These are phyloP conservation scores for Neonectria magnoliae DNA, from an alignment of 2,329 filamentous ascomycete species.

Conservation along the genomic window DNA sequence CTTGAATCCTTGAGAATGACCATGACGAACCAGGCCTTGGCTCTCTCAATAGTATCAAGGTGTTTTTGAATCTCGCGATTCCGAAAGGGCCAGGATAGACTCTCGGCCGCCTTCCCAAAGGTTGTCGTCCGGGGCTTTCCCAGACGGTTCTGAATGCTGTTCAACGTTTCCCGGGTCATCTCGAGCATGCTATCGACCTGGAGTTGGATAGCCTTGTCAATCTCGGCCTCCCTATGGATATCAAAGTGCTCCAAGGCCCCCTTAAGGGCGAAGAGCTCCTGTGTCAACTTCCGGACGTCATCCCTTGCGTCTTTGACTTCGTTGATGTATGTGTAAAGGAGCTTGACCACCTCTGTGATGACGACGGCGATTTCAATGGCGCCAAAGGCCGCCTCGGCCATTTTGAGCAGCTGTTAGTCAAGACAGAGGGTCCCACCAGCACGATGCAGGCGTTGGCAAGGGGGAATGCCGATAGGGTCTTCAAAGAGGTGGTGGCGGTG, in stretches of 20 bases:
- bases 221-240: slow-evolving; percentile 3
- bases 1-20: slow-evolving; percentile 35
- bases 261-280: slow-evolving; percentile 40
- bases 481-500: too few species aligned
- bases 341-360: slow-evolving; percentile 31
- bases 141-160: slow-evolving; percentile 29
- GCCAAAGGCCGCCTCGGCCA: slow-evolving; percentile 32
- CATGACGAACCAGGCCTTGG: slow-evolving; percentile 43
- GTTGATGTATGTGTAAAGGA: slow-evolving; percentile 31
- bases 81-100: slow-evolving; percentile 35
- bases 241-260: slow-evolving; percentile 36
- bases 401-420: neutral
- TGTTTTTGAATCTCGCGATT: slow-evolving; percentile 33
- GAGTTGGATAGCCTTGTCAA: neutral
- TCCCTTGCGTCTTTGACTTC: slow-evolving; percentile 36
- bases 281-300: slow-evolving; percentile 36
- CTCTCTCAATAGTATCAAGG: slow-evolving; percentile 33
- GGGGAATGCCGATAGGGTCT: too few species aligned
- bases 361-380: slow-evolving; percentile 32
- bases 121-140: slow-evolving; percentile 22
- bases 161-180: slow-evolving; percentile 36
- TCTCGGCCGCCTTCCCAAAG: slow-evolving; percentile 25
- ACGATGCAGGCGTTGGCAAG: neutral
- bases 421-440: neutral
- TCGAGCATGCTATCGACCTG: slow-evolving; percentile 27